Evolutionary conservation across 2,329 filamentous ascomycete species (phyloP).

Genomic region (Penicillium sp.): DNA sequence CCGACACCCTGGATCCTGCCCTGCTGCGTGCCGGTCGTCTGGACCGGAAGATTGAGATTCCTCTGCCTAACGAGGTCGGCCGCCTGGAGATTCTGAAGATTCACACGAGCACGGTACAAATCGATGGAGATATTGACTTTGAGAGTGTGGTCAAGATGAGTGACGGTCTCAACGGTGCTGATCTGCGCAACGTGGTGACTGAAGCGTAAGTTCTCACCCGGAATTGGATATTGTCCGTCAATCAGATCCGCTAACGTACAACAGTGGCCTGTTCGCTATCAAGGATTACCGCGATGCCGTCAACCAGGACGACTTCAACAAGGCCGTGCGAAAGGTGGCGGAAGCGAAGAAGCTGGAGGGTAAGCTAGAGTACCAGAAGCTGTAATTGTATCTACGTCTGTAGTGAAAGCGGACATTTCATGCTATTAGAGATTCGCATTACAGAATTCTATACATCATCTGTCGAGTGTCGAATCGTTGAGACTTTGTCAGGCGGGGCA

Average conservation of each 20-base stretch:
- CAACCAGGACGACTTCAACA: slow-evolving; percentile 99
- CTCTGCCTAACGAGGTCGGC: slow-evolving; percentile 93
- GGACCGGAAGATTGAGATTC: slow-evolving; percentile 97
- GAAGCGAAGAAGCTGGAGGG: slow-evolving; percentile 98
- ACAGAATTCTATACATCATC: slow-evolving; percentile 16
- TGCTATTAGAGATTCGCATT: slow-evolving; percentile 11
- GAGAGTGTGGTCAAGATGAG: slow-evolving; percentile 99
- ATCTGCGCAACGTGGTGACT: slow-evolving; percentile 95
- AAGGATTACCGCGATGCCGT: slow-evolving; percentile 96
- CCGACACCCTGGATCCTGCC: slow-evolving; percentile 91
- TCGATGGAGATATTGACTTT: slow-evolving; percentile 95
- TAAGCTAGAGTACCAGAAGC: slow-evolving; percentile 95
- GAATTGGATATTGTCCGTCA: neutral
- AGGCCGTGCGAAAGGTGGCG: slow-evolving; percentile 94
- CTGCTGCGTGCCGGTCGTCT: slow-evolving; percentile 87
- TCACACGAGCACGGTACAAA: slow-evolving; percentile 78
- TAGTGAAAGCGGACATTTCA: slow-evolving; percentile 8
- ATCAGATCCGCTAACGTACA: slow-evolving; percentile 17
- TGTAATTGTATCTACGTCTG: slow-evolving; percentile 26
- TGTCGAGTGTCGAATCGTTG: neutral
- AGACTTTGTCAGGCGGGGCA: neutral
- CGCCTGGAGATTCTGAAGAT: slow-evolving; percentile 98
- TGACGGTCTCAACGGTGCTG: slow-evolving; percentile 93
- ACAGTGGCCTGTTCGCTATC: slow-evolving; percentile 90
- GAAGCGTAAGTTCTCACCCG: slow-evolving; percentile 72